phyloP scores from a whole-genome alignment of 371 early-diverging fungal genomes.

The Haplosporangium sp. region DNA sequence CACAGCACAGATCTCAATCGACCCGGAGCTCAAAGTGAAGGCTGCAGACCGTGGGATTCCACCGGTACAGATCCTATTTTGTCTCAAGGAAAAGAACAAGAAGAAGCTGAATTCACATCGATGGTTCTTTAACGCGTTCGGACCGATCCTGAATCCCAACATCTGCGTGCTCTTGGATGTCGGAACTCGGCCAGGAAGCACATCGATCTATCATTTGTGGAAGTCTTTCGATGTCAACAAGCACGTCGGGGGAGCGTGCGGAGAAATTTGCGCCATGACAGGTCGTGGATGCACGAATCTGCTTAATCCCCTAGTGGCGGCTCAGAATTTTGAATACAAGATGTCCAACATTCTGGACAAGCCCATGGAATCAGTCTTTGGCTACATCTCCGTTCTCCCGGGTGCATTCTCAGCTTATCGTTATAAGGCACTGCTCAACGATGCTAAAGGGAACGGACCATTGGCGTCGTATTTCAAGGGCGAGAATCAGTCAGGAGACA shows the following conservation, averaged over 20 bases:
- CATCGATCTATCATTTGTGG: constrained; percentile 91
- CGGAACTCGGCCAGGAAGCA: constrained; percentile 88
- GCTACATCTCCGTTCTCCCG: constrained; percentile 90
- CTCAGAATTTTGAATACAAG: constrained; percentile 94
- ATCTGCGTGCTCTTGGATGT: constrained; percentile 93
- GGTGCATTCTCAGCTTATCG: constrained; percentile 95
- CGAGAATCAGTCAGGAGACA: constrained; percentile 77
- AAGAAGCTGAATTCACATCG: constrained; percentile 95
- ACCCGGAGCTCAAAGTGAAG: constrained; percentile 71
- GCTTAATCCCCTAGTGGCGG: constrained; percentile 91
- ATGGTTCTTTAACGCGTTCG: constrained; percentile 97
- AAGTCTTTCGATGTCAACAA: constrained; percentile 91
- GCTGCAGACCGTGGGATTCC: constrained; percentile 80
- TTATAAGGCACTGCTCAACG: constrained; percentile 80
- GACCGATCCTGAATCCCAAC: constrained; percentile 85
- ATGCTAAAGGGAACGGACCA: constrained; percentile 70
- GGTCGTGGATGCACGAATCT: constrained; percentile 76
- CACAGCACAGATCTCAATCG: constrained; percentile 86
- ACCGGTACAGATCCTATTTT: constrained; percentile 91
- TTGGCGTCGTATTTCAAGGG: constrained; percentile 88
- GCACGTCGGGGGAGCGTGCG: constrained; percentile 94
- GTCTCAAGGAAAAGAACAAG: constrained; percentile 89
- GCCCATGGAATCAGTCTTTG: constrained; percentile 90
- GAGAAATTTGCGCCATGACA: constrained; percentile 93
- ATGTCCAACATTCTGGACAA: constrained; percentile 95